These are phyloP conservation scores for Boletus semigastroideus DNA, from an alignment of 1,284 basidiomycete genomes.

Conservation along the genomic window DNA sequence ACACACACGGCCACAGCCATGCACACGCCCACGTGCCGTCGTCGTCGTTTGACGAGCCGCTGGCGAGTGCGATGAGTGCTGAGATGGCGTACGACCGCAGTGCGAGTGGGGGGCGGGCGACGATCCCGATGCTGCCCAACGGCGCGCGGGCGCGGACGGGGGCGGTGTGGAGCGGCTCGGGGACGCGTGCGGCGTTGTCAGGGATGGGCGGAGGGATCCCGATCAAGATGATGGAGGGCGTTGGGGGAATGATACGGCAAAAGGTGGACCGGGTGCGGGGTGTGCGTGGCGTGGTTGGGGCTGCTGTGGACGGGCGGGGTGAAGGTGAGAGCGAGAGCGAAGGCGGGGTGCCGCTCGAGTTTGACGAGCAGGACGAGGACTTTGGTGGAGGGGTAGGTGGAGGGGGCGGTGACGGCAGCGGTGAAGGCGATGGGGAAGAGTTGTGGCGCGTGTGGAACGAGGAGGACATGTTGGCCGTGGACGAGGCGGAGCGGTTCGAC, in stretches of 20 bases:
- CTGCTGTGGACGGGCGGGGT: background rate
- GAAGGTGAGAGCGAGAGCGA: background rate
- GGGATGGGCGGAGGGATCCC: conserved; percentile 46
- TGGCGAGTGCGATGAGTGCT: conserved; percentile 69
- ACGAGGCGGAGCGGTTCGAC: conserved; percentile 66
- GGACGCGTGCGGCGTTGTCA: conserved; percentile 21
- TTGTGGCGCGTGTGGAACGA: conserved; percentile 54
- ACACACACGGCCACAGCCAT: conserved; percentile 9
- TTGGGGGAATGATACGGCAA: conserved; percentile 57
- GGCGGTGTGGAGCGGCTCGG: conserved; percentile 14
- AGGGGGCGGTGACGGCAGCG: conserved; percentile 23
- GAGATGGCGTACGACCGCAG: conserved; percentile 57
- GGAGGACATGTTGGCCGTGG: conserved; percentile 45
- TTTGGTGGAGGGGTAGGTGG: conserved; percentile 32
- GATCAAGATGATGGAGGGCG: conserved; percentile 57
- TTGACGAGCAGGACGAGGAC: conserved; percentile 72
- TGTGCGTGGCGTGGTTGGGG: conserved; percentile 4
- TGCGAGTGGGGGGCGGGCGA: conserved; percentile 33
- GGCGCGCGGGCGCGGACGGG: conserved; percentile 16
- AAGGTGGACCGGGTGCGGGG: conserved; percentile 50
- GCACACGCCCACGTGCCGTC: conserved; percentile 11
- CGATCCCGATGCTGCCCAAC: conserved; percentile 78
- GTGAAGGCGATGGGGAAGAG: conserved; percentile 33
- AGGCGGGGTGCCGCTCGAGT: conserved; percentile 54
- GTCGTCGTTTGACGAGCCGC: conserved; percentile 74